These are phyloP conservation scores for Sarcomyxa edulis DNA, from an alignment of 768 basidiomycete genomes.

Conservation along the genomic window DNA sequence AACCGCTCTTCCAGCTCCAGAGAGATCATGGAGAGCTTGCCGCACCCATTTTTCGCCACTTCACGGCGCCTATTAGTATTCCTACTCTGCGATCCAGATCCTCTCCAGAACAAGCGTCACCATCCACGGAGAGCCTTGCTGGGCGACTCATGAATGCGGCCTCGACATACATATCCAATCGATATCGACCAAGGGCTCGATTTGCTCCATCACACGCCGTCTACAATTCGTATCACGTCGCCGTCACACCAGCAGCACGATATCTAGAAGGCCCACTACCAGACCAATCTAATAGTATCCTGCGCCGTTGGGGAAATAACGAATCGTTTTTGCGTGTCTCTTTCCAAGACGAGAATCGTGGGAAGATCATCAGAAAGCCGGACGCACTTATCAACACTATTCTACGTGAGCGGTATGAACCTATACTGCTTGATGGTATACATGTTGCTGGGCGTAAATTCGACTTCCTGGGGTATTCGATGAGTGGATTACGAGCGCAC, in stretches of 20 bases:
- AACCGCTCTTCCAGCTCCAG: constrained; percentile 15
- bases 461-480: constrained; percentile 46
- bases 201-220: constrained; percentile 8
- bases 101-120: neutral
- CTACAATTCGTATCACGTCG: constrained; percentile 28
- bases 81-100: no score
- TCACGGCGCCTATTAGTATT: constrained; percentile 7
- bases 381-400: constrained; percentile 23
- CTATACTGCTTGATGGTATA: constrained; percentile 26
- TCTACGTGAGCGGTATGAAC: constrained; percentile 27
- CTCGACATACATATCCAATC: constrained; percentile 8
- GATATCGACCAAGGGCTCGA: constrained; percentile 5
- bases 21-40: neutral
- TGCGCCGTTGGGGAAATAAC: constrained; percentile 25
- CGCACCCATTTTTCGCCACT: constrained; percentile 12
- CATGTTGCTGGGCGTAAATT: constrained; percentile 37
- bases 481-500: constrained; percentile 46
- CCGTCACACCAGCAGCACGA: constrained; percentile 32
- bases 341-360: constrained; percentile 41
- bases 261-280: constrained; percentile 32
- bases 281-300: constrained; percentile 13
- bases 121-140: constrained; percentile 4
- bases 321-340: constrained; percentile 43
- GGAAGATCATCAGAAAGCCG: constrained; percentile 27
- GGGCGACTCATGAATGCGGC: constrained; percentile 9